Evolutionary conservation across 768 basidiomycete genomes (phyloP).

Genomic region (Suillus subalutaceus): DNA sequence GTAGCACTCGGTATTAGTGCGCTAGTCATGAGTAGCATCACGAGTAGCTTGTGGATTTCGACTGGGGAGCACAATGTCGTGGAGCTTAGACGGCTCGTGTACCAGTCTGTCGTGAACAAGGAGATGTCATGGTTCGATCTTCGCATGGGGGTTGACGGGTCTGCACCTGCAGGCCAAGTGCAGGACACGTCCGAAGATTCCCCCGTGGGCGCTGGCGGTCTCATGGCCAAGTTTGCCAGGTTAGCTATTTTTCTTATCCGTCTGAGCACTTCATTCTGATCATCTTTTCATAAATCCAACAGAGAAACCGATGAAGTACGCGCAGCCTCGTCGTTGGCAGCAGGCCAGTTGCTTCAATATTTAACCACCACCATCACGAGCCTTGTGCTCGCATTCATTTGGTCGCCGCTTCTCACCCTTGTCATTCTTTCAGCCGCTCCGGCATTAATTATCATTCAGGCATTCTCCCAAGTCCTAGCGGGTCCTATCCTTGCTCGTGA

Average conservation of each 20-base stretch:
- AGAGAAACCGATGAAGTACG: slow-evolving; percentile 97
- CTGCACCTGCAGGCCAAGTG: slow-evolving; percentile 29
- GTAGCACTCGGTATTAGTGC: slow-evolving; percentile 66
- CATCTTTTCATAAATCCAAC: slow-evolving; percentile 14
- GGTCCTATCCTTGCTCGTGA: slow-evolving; percentile 70
- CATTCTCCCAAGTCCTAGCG: slow-evolving; percentile 69
- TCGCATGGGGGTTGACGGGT: slow-evolving; percentile 64
- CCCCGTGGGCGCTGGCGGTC: slow-evolving; percentile 79
- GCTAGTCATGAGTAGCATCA: slow-evolving; percentile 72
- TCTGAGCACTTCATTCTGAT: not conserved
- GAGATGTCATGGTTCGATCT: slow-evolving; percentile 93
- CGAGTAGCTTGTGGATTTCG: slow-evolving; percentile 83
- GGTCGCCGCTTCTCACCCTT: slow-evolving; percentile 82
- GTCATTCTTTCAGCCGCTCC: slow-evolving; percentile 93
- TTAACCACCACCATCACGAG: slow-evolving; percentile 78
- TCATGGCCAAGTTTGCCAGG: slow-evolving; percentile 94
- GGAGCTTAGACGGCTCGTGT: slow-evolving; percentile 68
- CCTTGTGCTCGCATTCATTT: slow-evolving; percentile 79
- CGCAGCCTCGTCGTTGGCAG: slow-evolving; percentile 76
- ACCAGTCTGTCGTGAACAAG: slow-evolving; percentile 62
- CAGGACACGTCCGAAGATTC: slow-evolving; percentile 42
- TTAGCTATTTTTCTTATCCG: slow-evolving; percentile 28
- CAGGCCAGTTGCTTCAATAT: slow-evolving; percentile 81
- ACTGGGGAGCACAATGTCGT: slow-evolving; percentile 81
- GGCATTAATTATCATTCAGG: slow-evolving; percentile 74